Evolutionary conservation across 2,329 filamentous ascomycete species (phyloP).

Genomic region (Ophiocordyceps sinensis): DNA sequence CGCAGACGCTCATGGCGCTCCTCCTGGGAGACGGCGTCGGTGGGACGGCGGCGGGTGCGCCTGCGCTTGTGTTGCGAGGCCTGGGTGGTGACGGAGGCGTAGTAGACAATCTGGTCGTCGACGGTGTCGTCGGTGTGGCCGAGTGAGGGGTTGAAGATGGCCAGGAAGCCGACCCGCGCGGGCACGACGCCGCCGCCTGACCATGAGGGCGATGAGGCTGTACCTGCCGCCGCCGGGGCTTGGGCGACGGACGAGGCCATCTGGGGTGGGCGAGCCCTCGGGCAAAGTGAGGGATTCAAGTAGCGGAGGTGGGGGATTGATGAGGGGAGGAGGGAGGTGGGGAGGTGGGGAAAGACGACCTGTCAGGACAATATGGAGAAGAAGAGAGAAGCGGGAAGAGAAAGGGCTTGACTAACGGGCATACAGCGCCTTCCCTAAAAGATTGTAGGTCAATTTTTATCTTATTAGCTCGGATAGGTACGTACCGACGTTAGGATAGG

Average conservation of each 20-base stretch:
- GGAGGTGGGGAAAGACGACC: too few relatives aligned
- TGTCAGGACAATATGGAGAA: background rate
- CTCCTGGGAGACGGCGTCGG: conserved; percentile 36
- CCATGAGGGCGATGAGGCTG: background rate
- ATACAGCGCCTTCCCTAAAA: too few relatives aligned
- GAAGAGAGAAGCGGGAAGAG: background rate
- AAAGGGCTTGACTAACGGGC: too few relatives aligned
- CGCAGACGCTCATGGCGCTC: conserved; percentile 76
- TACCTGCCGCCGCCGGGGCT: background rate
- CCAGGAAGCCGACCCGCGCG: conserved; percentile 76
- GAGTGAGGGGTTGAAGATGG: conserved; percentile 87
- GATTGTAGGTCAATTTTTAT: too few relatives aligned
- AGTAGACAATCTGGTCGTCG: conserved; percentile 82
- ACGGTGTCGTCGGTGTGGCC: conserved; percentile 45
- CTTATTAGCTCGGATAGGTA: too few relatives aligned
- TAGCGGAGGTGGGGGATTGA: background rate
- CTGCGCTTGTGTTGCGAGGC: conserved; percentile 23
- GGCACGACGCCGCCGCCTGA: conserved; percentile 29
- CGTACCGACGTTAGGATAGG: too few relatives aligned
- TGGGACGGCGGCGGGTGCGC: conserved; percentile 25
- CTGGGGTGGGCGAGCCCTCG: background rate
- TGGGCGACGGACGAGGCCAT: conserved; percentile 1
- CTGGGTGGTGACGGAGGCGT: conserved; percentile 48
- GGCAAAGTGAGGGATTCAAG: background rate
- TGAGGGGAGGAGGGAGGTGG: background rate